Evolutionary conservation across 2,329 filamentous ascomycete genomes (phyloP).

Genomic region (Neocatenulostroma microsporum): DNA sequence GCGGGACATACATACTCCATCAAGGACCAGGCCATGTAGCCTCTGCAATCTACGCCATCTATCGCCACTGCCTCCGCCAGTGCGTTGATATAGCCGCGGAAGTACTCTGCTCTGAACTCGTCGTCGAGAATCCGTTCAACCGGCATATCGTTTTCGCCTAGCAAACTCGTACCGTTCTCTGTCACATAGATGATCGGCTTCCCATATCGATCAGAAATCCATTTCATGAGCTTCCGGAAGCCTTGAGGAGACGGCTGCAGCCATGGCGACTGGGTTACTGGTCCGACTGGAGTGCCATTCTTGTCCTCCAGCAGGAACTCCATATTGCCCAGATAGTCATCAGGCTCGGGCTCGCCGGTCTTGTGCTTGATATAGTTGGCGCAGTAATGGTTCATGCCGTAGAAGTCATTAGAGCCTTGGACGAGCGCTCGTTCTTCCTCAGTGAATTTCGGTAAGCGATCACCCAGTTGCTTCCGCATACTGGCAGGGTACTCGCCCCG

Average conservation of each 20-base stretch:
- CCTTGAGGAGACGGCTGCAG: slow-evolving; percentile 66
- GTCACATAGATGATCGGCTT: slow-evolving; percentile 68
- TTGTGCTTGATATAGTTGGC: slow-evolving; percentile 75
- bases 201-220: slow-evolving; percentile 69
- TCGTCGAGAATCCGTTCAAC: slow-evolving; percentile 67
- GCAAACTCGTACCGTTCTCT: slow-evolving; percentile 84
- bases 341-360: slow-evolving; percentile 46
- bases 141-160: slow-evolving; percentile 70
- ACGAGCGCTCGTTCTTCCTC: slow-evolving; percentile 65
- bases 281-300: slow-evolving; percentile 64
- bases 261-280: slow-evolving; percentile 77
- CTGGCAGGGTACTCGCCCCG: slow-evolving; percentile 73
- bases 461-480: slow-evolving; percentile 73
- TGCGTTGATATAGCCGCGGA: slow-evolving; percentile 65
- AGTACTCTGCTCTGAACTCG: slow-evolving; percentile 74
- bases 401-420: slow-evolving; percentile 83
- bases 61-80: slow-evolving; percentile 63
- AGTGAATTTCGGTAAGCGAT: slow-evolving; percentile 67
- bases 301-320: slow-evolving; percentile 63
- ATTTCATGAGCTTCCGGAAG: slow-evolving; percentile 68
- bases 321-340: slow-evolving; percentile 69
- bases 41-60: slow-evolving; percentile 70
- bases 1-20: slow-evolving; percentile 56
- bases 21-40: slow-evolving; percentile 80
- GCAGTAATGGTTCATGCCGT: slow-evolving; percentile 75